Evolutionary conservation across 2,329 filamentous ascomycete species (phyloP).

Genomic region (Phaeosphaeria sp.): DNA sequence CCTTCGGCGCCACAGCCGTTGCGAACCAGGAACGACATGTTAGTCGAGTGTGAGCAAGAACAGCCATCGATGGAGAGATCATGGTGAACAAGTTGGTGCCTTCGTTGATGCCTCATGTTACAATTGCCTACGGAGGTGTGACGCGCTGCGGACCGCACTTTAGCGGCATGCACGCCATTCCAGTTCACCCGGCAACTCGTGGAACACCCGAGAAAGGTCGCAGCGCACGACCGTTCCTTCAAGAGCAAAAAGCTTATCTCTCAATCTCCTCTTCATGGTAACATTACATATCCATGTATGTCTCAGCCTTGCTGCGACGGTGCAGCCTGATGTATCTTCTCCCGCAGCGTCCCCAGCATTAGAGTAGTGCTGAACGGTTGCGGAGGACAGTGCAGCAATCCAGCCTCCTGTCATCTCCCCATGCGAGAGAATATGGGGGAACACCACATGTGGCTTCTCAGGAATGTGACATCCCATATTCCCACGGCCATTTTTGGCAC

Average conservation of each 20-base stretch:
- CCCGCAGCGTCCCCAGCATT: not conserved
- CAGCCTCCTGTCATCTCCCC: not conserved
- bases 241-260: not conserved
- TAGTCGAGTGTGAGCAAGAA: not conserved
- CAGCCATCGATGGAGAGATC: not conserved
- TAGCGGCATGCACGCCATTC: not conserved
- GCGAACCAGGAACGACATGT: not conserved
- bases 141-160: not conserved
- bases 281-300: not conserved
- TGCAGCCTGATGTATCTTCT: not conserved
- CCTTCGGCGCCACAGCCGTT: slow-evolving; percentile 1
- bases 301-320: slow-evolving; percentile 2
- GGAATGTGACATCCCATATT: not conserved
- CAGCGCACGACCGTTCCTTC: not conserved
- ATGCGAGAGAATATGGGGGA: not conserved
- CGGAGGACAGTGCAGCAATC: not conserved
- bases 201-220: not conserved
- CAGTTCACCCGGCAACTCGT: not conserved
- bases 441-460: not conserved
- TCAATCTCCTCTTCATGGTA: not conserved
- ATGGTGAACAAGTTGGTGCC: not conserved
- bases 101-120: not conserved
- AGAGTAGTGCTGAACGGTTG: not conserved
- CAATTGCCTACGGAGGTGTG: not conserved
- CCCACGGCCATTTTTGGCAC: no score